These are phyloP conservation scores for Adansonia madagascariensis DNA, from an alignment of 441 rosid species.

Conservation along the genomic window DNA sequence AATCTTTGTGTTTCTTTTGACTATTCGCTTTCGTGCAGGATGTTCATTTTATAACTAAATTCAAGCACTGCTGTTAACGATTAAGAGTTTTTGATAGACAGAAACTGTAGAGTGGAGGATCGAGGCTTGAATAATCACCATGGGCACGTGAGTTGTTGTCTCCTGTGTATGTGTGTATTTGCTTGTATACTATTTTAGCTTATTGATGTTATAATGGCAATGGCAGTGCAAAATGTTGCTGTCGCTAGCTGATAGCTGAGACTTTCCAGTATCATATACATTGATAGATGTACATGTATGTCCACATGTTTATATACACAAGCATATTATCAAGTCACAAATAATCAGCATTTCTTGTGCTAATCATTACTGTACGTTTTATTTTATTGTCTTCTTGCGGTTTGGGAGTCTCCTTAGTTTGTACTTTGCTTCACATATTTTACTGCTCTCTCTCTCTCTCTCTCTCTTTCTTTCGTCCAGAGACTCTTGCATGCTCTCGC, in stretches of 20 bases:
- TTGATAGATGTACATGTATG: not conserved
- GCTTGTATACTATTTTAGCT: constrained; percentile 3
- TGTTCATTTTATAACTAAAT: not conserved
- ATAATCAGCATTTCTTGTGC: not conserved
- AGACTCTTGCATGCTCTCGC: not conserved
- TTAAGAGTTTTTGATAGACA: constrained; percentile 59
- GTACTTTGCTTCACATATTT: constrained; percentile 1
- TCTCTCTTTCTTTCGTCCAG: not conserved
- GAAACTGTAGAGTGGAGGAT: constrained; percentile 98
- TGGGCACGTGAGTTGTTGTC: constrained; percentile 71
- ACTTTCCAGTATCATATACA: not conserved
- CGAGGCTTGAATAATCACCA: constrained; percentile 99
- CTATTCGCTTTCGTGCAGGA: not conserved
- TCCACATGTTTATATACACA: not conserved
- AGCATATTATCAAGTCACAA: constrained; percentile 1
- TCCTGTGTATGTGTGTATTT: constrained; percentile 8
- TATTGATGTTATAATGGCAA: not conserved
- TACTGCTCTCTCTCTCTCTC: not conserved
- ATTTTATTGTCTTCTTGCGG: not conserved
- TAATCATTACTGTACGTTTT: not conserved
- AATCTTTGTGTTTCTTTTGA: constrained; percentile 18
- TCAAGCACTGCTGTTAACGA: not conserved
- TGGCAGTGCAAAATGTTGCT: constrained; percentile 8
- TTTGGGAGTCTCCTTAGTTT: not conserved
- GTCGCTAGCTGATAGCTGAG: constrained; percentile 3